Conservation (phyloP, 371 early-diverging fungal species). For the Blakeslea trispora region DNA sequence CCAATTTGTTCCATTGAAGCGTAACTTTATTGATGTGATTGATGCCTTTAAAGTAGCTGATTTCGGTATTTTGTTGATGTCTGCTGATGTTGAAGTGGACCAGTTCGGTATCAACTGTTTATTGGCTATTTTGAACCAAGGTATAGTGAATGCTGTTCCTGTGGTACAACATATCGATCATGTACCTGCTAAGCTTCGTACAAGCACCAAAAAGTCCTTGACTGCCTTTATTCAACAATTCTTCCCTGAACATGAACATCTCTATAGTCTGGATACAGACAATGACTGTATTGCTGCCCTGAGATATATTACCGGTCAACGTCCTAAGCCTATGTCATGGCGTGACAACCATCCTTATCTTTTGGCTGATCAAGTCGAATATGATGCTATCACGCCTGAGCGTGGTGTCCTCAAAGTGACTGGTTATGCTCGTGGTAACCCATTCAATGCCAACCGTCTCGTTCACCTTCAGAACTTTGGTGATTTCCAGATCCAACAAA, state of each 20-base stretch:
- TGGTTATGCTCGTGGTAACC: slow-evolving; percentile 81
- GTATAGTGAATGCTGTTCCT: slow-evolving; percentile 76
- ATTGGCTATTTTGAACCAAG: slow-evolving; percentile 84
- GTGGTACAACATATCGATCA: slow-evolving; percentile 72
- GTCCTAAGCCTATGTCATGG: slow-evolving; percentile 83
- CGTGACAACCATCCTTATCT: slow-evolving; percentile 89
- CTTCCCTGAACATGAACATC: slow-evolving; percentile 80
- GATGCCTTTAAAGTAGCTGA: slow-evolving; percentile 93
- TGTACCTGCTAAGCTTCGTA: slow-evolving; percentile 66
- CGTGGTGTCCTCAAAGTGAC: slow-evolving; percentile 76
- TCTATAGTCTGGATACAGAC: slow-evolving; percentile 62
- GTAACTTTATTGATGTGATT: slow-evolving; percentile 75
- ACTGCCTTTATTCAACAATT: slow-evolving; percentile 81
- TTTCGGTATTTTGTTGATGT: slow-evolving; percentile 82
- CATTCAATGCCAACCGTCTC: slow-evolving; percentile 85
- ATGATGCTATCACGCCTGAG: slow-evolving; percentile 48
- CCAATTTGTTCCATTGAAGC: slow-evolving; percentile 67
- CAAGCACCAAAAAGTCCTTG: slow-evolving; percentile 80
- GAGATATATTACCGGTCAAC: slow-evolving; percentile 70
- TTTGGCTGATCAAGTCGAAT: slow-evolving; percentile 75
- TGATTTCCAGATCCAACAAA: slow-evolving; percentile 84
- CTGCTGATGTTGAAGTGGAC: slow-evolving; percentile 92
- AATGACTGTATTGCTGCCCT: slow-evolving; percentile 59
- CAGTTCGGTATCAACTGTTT: slow-evolving; percentile 83
- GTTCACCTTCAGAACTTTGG: slow-evolving; percentile 91